Percentiles rank a stretch among this genome's conserved stretches.
Conservation (phyloP, 495 filamentous ascomycete genomes). For the Aspergillus bridgeri region DNA sequence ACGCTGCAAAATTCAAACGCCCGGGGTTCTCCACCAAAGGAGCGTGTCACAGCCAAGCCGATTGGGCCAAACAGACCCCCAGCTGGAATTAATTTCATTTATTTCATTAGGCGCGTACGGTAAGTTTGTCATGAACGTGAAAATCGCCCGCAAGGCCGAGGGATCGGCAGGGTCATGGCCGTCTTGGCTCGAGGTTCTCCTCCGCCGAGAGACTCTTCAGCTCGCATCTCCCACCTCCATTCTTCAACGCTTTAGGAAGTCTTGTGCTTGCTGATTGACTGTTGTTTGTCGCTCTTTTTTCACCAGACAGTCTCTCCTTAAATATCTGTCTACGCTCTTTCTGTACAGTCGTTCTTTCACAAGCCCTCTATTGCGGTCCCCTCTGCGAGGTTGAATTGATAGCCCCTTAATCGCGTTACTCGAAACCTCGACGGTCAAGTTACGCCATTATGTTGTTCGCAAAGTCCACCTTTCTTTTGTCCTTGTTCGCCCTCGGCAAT, state of each 20-base stretch:
- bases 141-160: background rate
- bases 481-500: constrained; percentile 35
- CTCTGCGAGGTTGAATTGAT: constrained; percentile 2
- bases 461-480: constrained; percentile 32
- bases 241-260: background rate
- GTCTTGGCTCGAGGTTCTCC: constrained; percentile 20
- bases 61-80: no score
- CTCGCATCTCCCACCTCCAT: constrained; percentile 6
- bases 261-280: background rate
- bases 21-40: background rate
- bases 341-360: constrained; percentile 25
- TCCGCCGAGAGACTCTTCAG: constrained; percentile 9
- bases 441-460: constrained; percentile 36
- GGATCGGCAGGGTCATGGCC: constrained; percentile 19
- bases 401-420: constrained; percentile 12
- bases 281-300: constrained; percentile 14
- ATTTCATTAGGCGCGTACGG: no score
- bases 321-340: constrained; percentile 23
- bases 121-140: constrained; percentile 4
- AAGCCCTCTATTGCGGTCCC: constrained; percentile 9
- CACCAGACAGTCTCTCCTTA: constrained; percentile 16
- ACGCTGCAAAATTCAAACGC: background rate
- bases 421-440: constrained; percentile 4
- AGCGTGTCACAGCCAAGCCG: background rate
- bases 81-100: no score